Percentiles rank a stretch among this genome's conserved stretches.
phyloP scores from a whole-genome alignment of 805 yeast species.

The Yarrowia osloensis region DNA sequence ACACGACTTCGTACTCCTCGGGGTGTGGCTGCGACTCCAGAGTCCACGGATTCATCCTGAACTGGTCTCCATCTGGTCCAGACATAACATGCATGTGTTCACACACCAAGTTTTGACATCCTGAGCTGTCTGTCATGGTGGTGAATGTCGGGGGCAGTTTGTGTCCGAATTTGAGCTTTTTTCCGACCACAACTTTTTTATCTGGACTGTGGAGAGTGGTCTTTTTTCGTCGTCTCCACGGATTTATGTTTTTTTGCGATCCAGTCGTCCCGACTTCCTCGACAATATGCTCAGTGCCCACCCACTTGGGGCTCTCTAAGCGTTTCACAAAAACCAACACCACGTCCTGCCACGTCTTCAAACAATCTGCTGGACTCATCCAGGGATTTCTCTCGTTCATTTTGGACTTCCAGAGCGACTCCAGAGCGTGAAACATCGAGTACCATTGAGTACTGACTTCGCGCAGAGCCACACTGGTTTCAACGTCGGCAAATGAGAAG shows the following conservation, averaged over 20 bases:
- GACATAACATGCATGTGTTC: not conserved
- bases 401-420: not conserved
- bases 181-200: not conserved
- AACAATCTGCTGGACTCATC: not conserved
- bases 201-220: too few relatives aligned
- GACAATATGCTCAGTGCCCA: not conserved
- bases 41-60: not conserved
- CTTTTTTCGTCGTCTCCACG: too few relatives aligned
- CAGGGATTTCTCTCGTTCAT: not conserved
- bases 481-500: not conserved
- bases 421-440: not conserved
- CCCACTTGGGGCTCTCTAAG: not conserved
- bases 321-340: not conserved
- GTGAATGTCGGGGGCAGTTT: not conserved
- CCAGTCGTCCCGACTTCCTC: not conserved
- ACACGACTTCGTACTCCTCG: not conserved
- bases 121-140: not conserved
- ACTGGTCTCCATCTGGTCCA: not conserved
- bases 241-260: too few relatives aligned
- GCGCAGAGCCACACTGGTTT: not conserved
- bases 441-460: not conserved
- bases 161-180: not conserved
- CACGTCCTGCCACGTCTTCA: not conserved
- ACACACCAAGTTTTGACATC: not conserved
- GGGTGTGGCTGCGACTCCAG: not conserved